phyloP scores from a whole-genome alignment of 2,329 filamentous ascomycete species.

The Hypoxylon sp. region DNA sequence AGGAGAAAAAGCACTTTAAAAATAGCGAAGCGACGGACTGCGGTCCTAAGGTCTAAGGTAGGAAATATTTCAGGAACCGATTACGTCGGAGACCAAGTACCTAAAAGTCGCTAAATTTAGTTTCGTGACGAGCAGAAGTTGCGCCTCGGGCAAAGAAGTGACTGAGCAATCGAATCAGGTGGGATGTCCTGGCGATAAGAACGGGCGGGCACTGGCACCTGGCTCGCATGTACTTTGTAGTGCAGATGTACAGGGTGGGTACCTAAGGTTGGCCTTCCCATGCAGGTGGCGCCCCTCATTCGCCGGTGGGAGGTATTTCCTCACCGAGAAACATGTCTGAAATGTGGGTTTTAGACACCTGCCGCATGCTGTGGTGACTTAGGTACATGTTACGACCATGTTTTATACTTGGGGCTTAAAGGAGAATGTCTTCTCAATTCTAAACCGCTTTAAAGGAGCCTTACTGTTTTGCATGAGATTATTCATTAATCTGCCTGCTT shows the following conservation, averaged over 20 bases:
- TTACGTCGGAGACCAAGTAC: conserved; percentile 3
- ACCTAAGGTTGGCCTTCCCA: too few species aligned
- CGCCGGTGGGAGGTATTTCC: conserved; percentile 25
- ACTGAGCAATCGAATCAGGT: conserved; percentile 17
- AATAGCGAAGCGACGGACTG: conserved; percentile 3
- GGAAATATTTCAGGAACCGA: conserved; percentile 12
- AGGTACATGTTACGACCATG: not conserved
- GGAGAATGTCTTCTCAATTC: too few species aligned
- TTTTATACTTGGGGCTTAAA: not conserved
- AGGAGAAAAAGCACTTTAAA: not conserved
- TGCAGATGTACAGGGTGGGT: not conserved
- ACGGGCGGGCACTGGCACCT: not conserved
- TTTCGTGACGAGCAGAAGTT: conserved; percentile 5
- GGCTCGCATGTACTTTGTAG: not conserved
- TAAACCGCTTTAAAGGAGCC: too few species aligned
- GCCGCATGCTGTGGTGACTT: too few species aligned
- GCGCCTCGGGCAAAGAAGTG: conserved; percentile 14
- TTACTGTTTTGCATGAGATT: too few species aligned
- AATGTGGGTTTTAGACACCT: too few species aligned
- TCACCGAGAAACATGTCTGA: conserved; percentile 9
- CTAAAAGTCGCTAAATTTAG: not conserved
- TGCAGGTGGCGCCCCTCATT: conserved; percentile 27
- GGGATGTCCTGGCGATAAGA: conserved; percentile 34
- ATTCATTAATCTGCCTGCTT: too few species aligned
- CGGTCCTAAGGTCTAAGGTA: not conserved